phyloP scores from a whole-genome alignment of 1,139 yeast species.

The Magnusiomyces ingens region DNA sequence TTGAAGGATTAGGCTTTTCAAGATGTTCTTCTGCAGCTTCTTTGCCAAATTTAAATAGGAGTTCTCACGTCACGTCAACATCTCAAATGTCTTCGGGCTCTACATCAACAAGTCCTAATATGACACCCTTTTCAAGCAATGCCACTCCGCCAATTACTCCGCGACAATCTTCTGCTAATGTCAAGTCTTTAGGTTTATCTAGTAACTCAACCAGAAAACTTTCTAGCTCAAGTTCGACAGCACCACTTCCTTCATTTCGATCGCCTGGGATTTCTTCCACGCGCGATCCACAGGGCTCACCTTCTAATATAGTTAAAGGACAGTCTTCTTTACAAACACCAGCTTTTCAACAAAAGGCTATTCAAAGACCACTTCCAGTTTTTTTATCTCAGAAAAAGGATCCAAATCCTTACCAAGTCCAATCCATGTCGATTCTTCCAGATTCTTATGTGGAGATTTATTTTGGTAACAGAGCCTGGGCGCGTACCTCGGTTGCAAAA shows the following conservation, averaged over 20 bases:
- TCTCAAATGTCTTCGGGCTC: constrained; percentile 8
- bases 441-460: constrained; percentile 44
- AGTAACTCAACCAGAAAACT: no score
- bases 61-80: constrained; percentile 4
- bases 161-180: no score
- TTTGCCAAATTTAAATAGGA: no score
- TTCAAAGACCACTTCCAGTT: background rate
- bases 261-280: no score
- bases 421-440: background rate
- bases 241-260: no score
- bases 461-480: constrained; percentile 51
- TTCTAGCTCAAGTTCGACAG: no score
- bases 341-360: background rate
- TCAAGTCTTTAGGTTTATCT: no score
- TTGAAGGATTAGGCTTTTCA: constrained; percentile 25
- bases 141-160: no score
- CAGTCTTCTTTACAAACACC: background rate
- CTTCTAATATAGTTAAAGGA: background rate
- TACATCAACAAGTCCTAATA: no score
- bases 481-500: constrained; percentile 47
- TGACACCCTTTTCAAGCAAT: no score
- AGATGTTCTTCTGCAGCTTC: constrained; percentile 2
- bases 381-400: background rate
- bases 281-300: background rate
- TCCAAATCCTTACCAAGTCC: background rate